Percentiles rank a stretch among this genome's conserved stretches.
phyloP scores from a whole-genome alignment of 2,329 filamentous ascomycete species.

The Paracoccidioides brasiliensis region DNA sequence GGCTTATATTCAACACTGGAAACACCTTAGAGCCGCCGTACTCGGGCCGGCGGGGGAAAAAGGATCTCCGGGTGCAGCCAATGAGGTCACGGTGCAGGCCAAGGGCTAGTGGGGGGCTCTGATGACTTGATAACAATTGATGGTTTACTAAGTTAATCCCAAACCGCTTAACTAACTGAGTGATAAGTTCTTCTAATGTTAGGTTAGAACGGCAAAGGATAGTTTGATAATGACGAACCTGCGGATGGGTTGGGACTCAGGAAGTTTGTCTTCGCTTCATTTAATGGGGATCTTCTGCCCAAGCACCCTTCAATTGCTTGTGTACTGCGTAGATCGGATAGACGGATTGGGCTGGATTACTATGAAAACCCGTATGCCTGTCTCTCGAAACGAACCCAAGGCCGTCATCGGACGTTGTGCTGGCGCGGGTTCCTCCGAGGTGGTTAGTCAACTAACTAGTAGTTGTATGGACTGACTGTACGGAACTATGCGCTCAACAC shows the following conservation, averaged over 20 bases:
- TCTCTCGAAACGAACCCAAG: no score
- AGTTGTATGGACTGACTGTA: neutral
- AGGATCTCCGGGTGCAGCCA: neutral
- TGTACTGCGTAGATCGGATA: neutral
- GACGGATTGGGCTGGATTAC: neutral
- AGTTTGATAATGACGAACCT: no score
- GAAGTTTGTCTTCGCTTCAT: no score
- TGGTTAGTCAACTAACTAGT: no score
- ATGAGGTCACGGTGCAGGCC: neutral
- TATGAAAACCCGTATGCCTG: no score
- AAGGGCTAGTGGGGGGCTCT: neutral
- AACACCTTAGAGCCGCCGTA: neutral
- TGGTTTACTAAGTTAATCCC: neutral
- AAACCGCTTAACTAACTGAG: neutral
- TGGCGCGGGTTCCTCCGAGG: neutral
- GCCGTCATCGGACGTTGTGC: conserved; percentile 1
- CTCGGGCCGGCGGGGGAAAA: neutral
- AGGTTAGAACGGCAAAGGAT: no score
- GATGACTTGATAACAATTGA: neutral
- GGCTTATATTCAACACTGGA: neutral
- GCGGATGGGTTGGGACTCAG: no score
- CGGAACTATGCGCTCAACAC: neutral
- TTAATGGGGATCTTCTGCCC: no score
- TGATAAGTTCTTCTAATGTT: no score
- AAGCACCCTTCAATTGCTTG: no score